Conservation (phyloP, 306 rosid genomes). For the Fagus sylvatica region DNA sequence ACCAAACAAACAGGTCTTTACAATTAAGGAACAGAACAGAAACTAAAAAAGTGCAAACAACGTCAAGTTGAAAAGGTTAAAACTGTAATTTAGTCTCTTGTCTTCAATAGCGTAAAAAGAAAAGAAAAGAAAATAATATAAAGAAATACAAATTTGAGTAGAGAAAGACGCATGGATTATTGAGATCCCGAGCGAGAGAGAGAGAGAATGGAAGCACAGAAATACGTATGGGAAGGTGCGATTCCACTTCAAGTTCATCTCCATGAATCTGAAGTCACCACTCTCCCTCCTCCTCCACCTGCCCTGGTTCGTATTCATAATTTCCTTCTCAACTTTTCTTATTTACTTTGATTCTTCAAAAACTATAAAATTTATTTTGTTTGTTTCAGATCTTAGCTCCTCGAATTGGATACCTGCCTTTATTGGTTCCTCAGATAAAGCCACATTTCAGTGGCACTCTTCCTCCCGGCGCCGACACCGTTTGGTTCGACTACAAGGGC, state of each 20-base stretch:
- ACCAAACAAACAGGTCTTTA: too few relatives aligned
- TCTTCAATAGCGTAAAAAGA: too few relatives aligned
- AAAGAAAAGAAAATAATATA: too few relatives aligned
- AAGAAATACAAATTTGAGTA: too few relatives aligned
- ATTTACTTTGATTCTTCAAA: not conserved
- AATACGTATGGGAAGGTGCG: conserved; percentile 81
- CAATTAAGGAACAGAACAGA: too few relatives aligned
- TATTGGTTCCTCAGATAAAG: conserved; percentile 71
- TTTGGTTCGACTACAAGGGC: conserved; percentile 95
- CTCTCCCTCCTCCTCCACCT: conserved; percentile 86
- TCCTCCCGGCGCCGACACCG: conserved; percentile 83
- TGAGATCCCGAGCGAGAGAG: not conserved
- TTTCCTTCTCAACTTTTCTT: not conserved
- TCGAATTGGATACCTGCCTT: conserved; percentile 83
- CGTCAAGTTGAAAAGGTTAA: too few relatives aligned
- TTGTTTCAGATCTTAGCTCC: conserved; percentile 79
- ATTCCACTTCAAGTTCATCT: conserved; percentile 87
- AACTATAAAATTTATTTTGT: not conserved
- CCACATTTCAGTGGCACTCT: conserved; percentile 77
- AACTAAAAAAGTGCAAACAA: too few relatives aligned
- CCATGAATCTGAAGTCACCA: conserved; percentile 86
- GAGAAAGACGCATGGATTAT: too few relatives aligned
- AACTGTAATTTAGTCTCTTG: too few relatives aligned
- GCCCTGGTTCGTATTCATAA: conserved; percentile 40
- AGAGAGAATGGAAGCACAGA: conserved; percentile 58